phyloP scores from a whole-genome alignment of 2,329 filamentous ascomycete genomes.

The Neobulgaria alba region DNA sequence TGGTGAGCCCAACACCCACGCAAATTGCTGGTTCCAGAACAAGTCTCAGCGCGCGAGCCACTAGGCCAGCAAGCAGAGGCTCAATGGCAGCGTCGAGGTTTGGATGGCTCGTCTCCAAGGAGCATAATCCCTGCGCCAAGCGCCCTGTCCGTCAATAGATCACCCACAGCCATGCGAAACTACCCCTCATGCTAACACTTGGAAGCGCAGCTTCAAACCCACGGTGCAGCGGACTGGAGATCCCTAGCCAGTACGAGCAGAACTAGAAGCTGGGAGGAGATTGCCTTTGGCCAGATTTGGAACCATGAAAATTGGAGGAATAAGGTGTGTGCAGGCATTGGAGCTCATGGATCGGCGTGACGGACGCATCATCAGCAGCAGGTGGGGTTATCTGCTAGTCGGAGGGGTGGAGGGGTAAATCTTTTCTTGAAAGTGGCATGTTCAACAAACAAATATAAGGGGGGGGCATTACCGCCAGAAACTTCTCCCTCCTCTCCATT shows the following conservation, averaged over 20 bases:
- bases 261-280: neutral
- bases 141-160: too few species aligned
- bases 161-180: too few species aligned
- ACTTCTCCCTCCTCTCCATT: conserved; percentile 1
- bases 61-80: too few species aligned
- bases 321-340: conserved; percentile 2
- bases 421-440: conserved; percentile 11
- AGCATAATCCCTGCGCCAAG: too few species aligned
- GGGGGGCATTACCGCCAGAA: conserved; percentile 2
- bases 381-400: conserved; percentile 9
- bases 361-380: conserved; percentile 4
- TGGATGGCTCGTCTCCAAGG: too few species aligned
- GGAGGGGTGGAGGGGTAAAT: conserved; percentile 10
- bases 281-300: neutral
- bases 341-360: conserved; percentile 9
- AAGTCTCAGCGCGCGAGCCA: too few species aligned
- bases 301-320: conserved; percentile 3
- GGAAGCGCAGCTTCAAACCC: too few species aligned
- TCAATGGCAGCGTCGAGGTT: too few species aligned
- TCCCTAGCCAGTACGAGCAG: neutral
- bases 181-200: too few species aligned
- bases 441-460: conserved; percentile 10
- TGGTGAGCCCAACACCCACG: too few species aligned
- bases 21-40: too few species aligned
- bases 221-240: neutral